These are phyloP conservation scores for Xerocomellus dryophilus DNA, from an alignment of 768 basidiomycete genomes.

Conservation along the genomic window DNA sequence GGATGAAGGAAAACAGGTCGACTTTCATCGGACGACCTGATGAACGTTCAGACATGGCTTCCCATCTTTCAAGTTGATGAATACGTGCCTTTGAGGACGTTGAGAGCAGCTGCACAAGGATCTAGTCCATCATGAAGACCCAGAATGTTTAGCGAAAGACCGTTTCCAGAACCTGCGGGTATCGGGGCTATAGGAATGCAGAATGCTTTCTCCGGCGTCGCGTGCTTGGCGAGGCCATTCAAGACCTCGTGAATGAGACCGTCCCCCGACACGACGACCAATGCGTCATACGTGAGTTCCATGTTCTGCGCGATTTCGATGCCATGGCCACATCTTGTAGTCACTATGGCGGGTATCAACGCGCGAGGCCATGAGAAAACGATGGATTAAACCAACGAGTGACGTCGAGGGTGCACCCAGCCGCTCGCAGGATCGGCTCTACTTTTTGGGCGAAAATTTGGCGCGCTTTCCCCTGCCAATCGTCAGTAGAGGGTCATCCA, in stretches of 20 bases:
- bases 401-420: conserved; percentile 60
- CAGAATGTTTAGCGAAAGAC: conserved; percentile 66
- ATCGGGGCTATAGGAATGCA: conserved; percentile 70
- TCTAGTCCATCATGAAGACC: conserved; percentile 70
- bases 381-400: conserved; percentile 46
- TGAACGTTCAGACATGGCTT: background rate
- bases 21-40: conserved; percentile 69
- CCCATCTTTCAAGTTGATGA: background rate
- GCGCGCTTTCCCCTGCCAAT: conserved; percentile 56
- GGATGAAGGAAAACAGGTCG: conserved; percentile 76
- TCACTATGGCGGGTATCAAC: conserved; percentile 43
- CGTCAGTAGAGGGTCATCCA: background rate
- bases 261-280: conserved; percentile 79
- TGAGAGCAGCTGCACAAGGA: conserved; percentile 67
- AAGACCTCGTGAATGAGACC: conserved; percentile 80
- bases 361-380: background rate
- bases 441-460: conserved; percentile 54
- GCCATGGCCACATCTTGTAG: conserved; percentile 62
- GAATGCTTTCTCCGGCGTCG: conserved; percentile 58
- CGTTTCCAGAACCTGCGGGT: conserved; percentile 83
- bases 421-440: conserved; percentile 69
- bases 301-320: conserved; percentile 57
- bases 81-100: conserved; percentile 67
- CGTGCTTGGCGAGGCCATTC: conserved; percentile 75
- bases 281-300: conserved; percentile 60